Conservation (phyloP, 1,284 basidiomycete species). For the Ganoderma lucidum region DNA sequence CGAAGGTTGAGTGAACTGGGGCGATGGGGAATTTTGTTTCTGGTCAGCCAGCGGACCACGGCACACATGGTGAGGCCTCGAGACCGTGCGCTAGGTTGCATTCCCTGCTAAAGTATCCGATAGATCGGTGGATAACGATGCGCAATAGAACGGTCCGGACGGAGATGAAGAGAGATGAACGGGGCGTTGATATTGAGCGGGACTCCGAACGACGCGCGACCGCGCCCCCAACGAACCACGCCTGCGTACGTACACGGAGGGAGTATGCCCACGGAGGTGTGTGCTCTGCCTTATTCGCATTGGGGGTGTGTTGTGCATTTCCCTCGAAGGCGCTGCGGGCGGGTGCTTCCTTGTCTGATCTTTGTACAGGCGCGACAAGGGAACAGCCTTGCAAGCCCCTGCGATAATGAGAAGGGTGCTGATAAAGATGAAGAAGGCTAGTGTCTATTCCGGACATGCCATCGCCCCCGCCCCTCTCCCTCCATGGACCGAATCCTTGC, state of each 20-base stretch:
- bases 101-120: slow-evolving; percentile 8
- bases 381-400: background rate
- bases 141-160: background rate
- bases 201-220: slow-evolving; percentile 4
- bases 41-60: background rate
- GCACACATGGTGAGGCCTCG: background rate
- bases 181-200: background rate
- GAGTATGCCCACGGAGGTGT: background rate
- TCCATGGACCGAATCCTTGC: background rate
- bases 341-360: background rate
- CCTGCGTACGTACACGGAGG: slow-evolving; percentile 1
- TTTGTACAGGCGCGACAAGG: background rate
- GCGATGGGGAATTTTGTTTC: background rate
- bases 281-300: background rate
- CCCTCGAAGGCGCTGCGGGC: background rate
- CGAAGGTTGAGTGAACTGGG: background rate
- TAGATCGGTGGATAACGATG: slow-evolving; percentile 9
- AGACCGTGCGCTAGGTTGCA: background rate
- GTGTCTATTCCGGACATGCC: background rate
- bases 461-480: background rate
- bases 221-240: background rate
- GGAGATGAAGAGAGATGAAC: background rate
- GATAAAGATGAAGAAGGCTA: background rate
- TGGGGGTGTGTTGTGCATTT: background rate
- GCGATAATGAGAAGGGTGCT: background rate